Percentiles rank a stretch among this genome's conserved stretches.
Conservation (phyloP, 2,329 filamentous ascomycete species). For the Aureobasidium mangrovei region DNA sequence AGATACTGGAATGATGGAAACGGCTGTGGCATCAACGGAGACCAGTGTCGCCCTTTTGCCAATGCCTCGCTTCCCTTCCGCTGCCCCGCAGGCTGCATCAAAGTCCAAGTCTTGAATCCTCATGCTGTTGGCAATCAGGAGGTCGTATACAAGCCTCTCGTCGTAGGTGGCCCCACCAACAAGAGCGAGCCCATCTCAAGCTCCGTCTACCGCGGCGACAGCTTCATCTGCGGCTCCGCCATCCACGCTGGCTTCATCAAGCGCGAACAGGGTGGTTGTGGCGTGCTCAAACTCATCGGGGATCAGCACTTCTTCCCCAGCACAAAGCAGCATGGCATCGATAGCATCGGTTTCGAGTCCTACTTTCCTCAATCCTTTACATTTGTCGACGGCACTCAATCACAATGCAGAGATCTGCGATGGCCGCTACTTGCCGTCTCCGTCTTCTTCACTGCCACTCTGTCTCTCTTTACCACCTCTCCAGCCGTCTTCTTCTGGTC, state of each 20-base stretch:
- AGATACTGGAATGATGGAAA: conserved; percentile 65
- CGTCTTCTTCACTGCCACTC: conserved; percentile 63
- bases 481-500: conserved; percentile 77
- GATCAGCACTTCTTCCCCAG: conserved; percentile 54
- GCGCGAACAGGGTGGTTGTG: conserved; percentile 67
- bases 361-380: conserved; percentile 83
- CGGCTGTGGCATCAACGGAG: conserved; percentile 64
- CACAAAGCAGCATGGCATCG: conserved; percentile 63
- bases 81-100: conserved; percentile 64
- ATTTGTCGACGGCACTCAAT: conserved; percentile 58
- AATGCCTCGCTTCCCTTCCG: conserved; percentile 63
- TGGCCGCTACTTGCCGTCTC: conserved; percentile 82
- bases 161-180: conserved; percentile 45
- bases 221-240: conserved; percentile 75
- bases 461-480: conserved; percentile 75
- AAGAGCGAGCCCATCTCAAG: conserved; percentile 31
- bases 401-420: conserved; percentile 65
- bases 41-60: conserved; percentile 65
- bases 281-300: conserved; percentile 67
- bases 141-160: conserved; percentile 45
- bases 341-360: conserved; percentile 70
- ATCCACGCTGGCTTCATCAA: conserved; percentile 75
- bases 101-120: conserved; percentile 58
- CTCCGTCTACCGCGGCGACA: conserved; percentile 76
- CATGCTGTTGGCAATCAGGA: conserved; percentile 65